phyloP scores from a whole-genome alignment of 2,329 filamentous ascomycete species.

The Furcasterigmium furcatum region DNA sequence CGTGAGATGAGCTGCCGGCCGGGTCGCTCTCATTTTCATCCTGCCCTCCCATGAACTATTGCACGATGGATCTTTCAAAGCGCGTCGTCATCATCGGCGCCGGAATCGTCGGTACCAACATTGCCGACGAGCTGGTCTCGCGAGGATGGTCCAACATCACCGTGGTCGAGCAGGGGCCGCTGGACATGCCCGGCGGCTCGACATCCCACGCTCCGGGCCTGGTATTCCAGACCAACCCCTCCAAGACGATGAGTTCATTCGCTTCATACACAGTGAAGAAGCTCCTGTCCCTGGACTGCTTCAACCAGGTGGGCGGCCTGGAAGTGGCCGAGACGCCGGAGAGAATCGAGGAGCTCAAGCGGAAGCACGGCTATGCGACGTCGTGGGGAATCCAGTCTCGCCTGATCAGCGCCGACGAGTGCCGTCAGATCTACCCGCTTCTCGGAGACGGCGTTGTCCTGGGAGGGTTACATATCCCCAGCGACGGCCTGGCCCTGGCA shows the following conservation, averaged over 20 bases:
- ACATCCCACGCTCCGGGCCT: conserved; percentile 64
- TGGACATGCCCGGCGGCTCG: conserved; percentile 61
- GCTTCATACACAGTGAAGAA: conserved; percentile 62
- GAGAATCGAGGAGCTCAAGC: conserved; percentile 57
- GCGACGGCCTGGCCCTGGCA: conserved; percentile 57
- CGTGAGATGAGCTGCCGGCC: too few relatives aligned
- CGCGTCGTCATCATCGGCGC: conserved; percentile 59
- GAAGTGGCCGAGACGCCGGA: conserved; percentile 60
- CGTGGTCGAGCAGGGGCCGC: conserved; percentile 61
- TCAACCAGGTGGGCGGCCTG: conserved; percentile 61
- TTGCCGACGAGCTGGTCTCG: conserved; percentile 60
- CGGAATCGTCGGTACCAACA: conserved; percentile 61
- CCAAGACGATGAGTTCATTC: conserved; percentile 54
- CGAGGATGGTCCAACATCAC: conserved; percentile 63
- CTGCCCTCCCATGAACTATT: neutral
- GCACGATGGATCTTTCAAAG: conserved; percentile 28
- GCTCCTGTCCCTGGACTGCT: conserved; percentile 52
- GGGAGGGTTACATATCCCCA: conserved; percentile 58
- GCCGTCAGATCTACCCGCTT: conserved; percentile 49
- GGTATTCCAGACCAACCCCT: conserved; percentile 60
- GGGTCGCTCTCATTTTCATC: too few relatives aligned
- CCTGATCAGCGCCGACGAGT: conserved; percentile 49
- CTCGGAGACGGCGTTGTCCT: conserved; percentile 50
- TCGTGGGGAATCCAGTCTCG: conserved; percentile 58
- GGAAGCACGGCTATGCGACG: conserved; percentile 56